Base-by-base conservation (phyloP, 2,329 filamentous ascomycete species). In the Penicillium brasilianum region DNA sequence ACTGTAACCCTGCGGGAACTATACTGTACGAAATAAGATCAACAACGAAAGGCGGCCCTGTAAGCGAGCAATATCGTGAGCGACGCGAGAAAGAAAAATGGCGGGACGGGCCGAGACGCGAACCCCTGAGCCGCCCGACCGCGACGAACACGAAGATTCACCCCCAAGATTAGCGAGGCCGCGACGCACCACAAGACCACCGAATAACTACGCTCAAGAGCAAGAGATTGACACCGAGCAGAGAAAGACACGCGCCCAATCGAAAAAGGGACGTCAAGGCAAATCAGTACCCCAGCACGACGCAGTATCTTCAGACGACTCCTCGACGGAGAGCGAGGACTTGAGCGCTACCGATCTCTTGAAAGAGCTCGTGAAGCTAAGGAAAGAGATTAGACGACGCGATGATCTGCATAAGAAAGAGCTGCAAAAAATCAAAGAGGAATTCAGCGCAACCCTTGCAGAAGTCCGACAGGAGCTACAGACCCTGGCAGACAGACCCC, bases 121-220 rank as follows among this genome's bases (percentile, higher is more conserved):
- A 67, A 65, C 63, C 66, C 64, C 39, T 67, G 63, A 67, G 59
- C 65, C 63, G 58, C 65, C 62, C 46, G 62, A 69, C 64, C 64
- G 64, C 59, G 60, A 68, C 54, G 61, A 65, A 67, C 62, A 56
- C 61, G 57, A 67, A 66, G 30, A 63, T 41, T 67, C 64, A 41
- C 63, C 63, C 55, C 63, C 63, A 39, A 59, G 63, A 62, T 46
- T 68, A 22, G 4, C 30, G 44, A 69, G 67, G 52, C 67, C 57
- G 60, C 67, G 44, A 59, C 63, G 62, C 55, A 56, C 49, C 34
- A 69, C 57, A 28, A 63, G 59, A 64, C 62, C 61, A 52, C 65
- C 60, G 1, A 61, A 56, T 1, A 61, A 60, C 25, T 66, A 67
- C 59, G 60, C 53, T 39, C 52, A 43, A 46, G 64, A 70, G 18